Evolutionary conservation across 257 asterid species (phyloP).

Genomic region (Phtheirospermum japonicum): DNA sequence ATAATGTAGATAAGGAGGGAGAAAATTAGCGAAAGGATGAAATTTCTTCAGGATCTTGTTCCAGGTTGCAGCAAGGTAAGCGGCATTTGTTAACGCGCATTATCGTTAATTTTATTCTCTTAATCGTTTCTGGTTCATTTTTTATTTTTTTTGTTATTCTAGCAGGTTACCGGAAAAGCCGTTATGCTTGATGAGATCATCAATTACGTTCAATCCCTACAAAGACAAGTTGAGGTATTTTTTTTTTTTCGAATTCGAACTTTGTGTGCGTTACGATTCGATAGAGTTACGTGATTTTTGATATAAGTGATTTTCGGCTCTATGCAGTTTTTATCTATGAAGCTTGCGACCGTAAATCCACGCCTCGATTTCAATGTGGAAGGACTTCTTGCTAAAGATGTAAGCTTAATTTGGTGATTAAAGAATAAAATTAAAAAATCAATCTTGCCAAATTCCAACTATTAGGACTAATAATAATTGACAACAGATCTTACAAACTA

Average conservation of each 20-base stretch:
- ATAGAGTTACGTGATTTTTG: too few relatives aligned
- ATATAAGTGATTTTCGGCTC: conserved; percentile 16
- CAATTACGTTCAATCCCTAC: conserved; percentile 80
- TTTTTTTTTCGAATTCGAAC: too few relatives aligned
- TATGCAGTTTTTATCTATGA: conserved; percentile 79
- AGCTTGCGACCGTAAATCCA: conserved; percentile 83
- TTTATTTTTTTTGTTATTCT: conserved; percentile 1
- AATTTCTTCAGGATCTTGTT: conserved; percentile 85
- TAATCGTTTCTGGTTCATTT: not conserved
- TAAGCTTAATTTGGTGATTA: conserved; percentile 35
- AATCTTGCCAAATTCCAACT: too few relatives aligned
- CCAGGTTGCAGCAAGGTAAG: conserved; percentile 88
- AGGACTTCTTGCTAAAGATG: conserved; percentile 67
- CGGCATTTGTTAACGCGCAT: conserved; percentile 19
- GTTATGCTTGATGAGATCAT: conserved; percentile 86
- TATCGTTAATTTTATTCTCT: not conserved
- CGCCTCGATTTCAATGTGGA: conserved; percentile 51
- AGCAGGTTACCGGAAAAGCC: conserved; percentile 82
- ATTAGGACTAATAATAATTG: conserved; percentile 5
- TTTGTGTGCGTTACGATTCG: too few relatives aligned
- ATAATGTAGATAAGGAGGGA: conserved; percentile 68
- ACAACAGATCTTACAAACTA: conserved; percentile 52
- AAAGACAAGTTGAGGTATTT: conserved; percentile 75
- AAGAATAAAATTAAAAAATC: not conserved
- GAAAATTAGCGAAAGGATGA: conserved; percentile 88